These are phyloP conservation scores for Thozetella sp. DNA, from an alignment of 495 filamentous ascomycete genomes.

Conservation along the genomic window DNA sequence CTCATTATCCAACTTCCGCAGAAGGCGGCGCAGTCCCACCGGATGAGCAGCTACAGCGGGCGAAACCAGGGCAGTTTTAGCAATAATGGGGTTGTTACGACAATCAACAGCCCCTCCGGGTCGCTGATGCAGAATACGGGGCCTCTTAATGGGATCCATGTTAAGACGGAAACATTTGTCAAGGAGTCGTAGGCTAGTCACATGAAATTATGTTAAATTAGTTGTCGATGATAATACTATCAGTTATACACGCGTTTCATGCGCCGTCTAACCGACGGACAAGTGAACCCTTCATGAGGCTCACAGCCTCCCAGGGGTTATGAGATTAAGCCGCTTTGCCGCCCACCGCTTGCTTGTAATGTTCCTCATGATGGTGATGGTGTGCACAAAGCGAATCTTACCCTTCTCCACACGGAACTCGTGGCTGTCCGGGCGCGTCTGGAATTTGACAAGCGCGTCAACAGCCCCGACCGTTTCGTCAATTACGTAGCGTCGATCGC, in stretches of 20 bases:
- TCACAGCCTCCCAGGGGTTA: too few relatives aligned
- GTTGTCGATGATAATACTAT: too few relatives aligned
- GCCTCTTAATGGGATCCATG: neutral
- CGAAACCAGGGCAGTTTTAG: neutral
- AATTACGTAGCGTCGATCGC: slow-evolving; percentile 50
- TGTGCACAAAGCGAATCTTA: slow-evolving; percentile 49
- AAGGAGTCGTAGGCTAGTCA: too few relatives aligned
- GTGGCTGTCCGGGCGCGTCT: slow-evolving; percentile 46
- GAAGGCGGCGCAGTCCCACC: neutral
- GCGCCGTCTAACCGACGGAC: too few relatives aligned
- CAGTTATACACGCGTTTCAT: too few relatives aligned
- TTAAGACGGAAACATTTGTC: neutral
- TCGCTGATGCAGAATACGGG: neutral
- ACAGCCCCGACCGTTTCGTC: slow-evolving; percentile 50
- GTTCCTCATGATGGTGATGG: slow-evolving; percentile 37
- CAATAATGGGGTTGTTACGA: neutral
- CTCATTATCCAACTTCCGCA: neutral
- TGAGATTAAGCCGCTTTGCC: too few relatives aligned
- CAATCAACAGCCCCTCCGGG: neutral
- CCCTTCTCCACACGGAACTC: slow-evolving; percentile 52
- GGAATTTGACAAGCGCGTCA: slow-evolving; percentile 45
- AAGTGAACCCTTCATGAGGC: too few relatives aligned
- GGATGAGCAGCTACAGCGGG: neutral
- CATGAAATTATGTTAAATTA: too few relatives aligned
- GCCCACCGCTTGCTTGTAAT: neutral